Conservation (phyloP, 306 rosid genomes). For the Vachellia collinsii region DNA sequence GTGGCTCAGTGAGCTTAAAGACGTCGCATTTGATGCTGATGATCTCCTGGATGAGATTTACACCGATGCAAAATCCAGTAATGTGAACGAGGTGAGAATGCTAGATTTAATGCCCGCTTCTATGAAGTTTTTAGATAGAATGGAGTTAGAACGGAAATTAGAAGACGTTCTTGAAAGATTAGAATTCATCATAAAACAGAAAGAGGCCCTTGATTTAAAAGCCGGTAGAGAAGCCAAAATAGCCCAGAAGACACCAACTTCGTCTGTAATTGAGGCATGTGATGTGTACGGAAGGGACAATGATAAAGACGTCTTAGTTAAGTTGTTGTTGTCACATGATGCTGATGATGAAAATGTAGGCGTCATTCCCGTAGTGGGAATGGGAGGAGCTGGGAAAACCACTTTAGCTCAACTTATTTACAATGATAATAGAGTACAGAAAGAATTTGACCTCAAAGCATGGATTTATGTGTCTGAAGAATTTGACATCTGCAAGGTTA, state of each 20-base stretch:
- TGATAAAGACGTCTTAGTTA: background rate
- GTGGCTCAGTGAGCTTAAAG: conserved; percentile 55
- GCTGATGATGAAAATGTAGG: background rate
- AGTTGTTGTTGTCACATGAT: background rate
- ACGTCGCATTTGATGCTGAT: conserved; percentile 43
- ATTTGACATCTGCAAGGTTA: conserved; percentile 19
- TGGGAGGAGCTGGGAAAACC: conserved; percentile 44
- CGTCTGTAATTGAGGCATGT: conserved; percentile 23
- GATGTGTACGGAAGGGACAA: conserved; percentile 27
- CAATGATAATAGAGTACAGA: conserved; percentile 19
- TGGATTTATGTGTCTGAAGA: conserved; percentile 34
- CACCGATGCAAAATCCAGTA: background rate
- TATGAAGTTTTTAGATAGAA: background rate
- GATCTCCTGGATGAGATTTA: conserved; percentile 28
- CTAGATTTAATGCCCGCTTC: background rate
- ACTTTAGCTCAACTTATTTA: conserved; percentile 34
- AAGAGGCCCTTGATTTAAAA: background rate
- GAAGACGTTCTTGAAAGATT: conserved; percentile 14
- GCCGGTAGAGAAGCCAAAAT: background rate
- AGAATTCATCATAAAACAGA: background rate
- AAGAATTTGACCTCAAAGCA: conserved; percentile 13
- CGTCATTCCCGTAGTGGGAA: conserved; percentile 37
- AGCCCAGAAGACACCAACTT: background rate
- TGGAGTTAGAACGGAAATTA: background rate
- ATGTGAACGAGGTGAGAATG: background rate